These are phyloP conservation scores for Moesziomyces parantarcticus DNA, from an alignment of 1,284 basidiomycete genomes.

Conservation along the genomic window DNA sequence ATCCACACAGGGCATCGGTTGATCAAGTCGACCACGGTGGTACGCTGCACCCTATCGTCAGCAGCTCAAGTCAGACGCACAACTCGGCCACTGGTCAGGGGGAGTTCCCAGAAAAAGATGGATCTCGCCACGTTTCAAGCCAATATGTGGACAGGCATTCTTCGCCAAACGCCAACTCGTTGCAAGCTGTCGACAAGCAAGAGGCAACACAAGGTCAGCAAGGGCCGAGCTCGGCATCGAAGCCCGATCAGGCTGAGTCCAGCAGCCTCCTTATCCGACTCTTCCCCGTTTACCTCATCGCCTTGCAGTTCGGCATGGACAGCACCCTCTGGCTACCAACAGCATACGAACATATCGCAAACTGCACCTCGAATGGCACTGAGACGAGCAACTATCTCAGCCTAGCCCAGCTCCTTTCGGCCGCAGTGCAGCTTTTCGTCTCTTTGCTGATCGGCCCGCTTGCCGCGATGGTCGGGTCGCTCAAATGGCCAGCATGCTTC, in stretches of 20 bases:
- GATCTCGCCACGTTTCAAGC: no score
- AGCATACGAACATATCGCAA: conserved; percentile 10
- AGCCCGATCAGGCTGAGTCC: neutral
- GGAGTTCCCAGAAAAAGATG: no score
- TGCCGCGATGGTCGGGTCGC: conserved; percentile 3
- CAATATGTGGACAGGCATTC: no score
- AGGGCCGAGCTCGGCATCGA: neutral
- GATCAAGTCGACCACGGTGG: no score
- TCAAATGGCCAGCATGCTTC: conserved; percentile 10
- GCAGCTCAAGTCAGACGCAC: no score
- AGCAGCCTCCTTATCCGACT: conserved; percentile 7
- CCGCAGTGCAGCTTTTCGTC: conserved; percentile 19
- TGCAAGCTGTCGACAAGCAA: no score
- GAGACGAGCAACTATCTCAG: conserved; percentile 10
- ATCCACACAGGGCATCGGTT: no score
- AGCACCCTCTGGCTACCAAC: conserved; percentile 24
- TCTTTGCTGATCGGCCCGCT: conserved; percentile 14
- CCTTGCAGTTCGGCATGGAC: conserved; percentile 24
- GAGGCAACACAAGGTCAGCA: no score
- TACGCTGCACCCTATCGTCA: no score
- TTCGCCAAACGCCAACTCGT: no score
- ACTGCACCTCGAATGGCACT: conserved; percentile 1
- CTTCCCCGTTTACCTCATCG: conserved; percentile 9
- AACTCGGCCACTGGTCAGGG: no score
- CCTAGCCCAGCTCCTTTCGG: conserved; percentile 15